phyloP scores from a whole-genome alignment of 768 basidiomycete species.

The Amanita rimosa region DNA sequence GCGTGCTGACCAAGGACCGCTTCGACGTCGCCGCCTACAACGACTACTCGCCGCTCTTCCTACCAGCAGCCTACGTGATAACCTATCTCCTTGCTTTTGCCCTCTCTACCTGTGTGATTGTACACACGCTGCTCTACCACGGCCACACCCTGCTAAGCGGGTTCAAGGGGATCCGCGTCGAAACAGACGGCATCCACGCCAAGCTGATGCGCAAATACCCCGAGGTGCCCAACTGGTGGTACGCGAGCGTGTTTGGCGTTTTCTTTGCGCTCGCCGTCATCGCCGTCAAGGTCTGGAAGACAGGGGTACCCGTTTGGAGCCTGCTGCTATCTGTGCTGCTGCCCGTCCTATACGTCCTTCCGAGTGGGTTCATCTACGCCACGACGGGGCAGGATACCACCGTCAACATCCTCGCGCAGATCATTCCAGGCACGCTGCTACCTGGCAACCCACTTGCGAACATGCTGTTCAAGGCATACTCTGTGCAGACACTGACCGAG shows the following conservation, averaged over 20 bases:
- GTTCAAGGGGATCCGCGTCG: conserved; percentile 59
- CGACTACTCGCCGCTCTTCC: conserved; percentile 81
- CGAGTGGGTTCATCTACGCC: conserved; percentile 86
- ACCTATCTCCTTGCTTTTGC: conserved; percentile 85
- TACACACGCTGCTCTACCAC: conserved; percentile 86
- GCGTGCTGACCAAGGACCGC: conserved; percentile 48
- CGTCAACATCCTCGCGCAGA: conserved; percentile 81
- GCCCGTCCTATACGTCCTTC: conserved; percentile 75
- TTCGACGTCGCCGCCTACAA: conserved; percentile 74
- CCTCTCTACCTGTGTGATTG: conserved; percentile 73
- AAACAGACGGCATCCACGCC: conserved; percentile 89
- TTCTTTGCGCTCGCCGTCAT: conserved; percentile 67
- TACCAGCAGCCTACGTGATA: conserved; percentile 82
- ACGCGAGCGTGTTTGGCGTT: conserved; percentile 45
- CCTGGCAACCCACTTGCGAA: conserved; percentile 84
- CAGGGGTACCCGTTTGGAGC: conserved; percentile 84
- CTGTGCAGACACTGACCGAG: conserved; percentile 73
- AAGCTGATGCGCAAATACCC: conserved; percentile 92
- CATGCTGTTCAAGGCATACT: conserved; percentile 91
- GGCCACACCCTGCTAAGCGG: conserved; percentile 65
- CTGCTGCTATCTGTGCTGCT: conserved; percentile 58
- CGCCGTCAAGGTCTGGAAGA: conserved; percentile 73
- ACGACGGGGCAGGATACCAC: conserved; percentile 81
- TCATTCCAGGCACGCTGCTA: conserved; percentile 81
- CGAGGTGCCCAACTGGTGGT: conserved; percentile 92